Evolutionary conservation across 1,284 basidiomycete species (phyloP), one percentile per base, ranked within the genome.

Genomic region (Mycosarcoma maydis): DNA sequence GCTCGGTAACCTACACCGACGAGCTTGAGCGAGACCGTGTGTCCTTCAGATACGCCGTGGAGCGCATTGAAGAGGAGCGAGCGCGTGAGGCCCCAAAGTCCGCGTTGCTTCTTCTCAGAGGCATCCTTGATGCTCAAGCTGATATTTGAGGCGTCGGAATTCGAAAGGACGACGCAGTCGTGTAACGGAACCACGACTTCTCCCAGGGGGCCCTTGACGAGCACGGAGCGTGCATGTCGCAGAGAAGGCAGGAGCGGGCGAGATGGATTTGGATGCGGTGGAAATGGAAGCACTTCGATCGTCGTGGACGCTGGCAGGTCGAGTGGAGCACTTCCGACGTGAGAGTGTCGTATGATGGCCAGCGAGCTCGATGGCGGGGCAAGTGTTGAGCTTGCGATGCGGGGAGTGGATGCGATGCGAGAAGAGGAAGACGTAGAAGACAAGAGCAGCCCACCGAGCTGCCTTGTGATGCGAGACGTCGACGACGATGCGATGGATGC

Each of bases 1-100:
- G 90, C 94, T 79, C 95, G 87, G 84, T 94, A 98, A 2, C 95
- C 95, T 36, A 98, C 94, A 32, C 95, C 96, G 58, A 98, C 95
- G 56, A 98, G 87, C 71, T 90, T 89, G 19, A 98, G 83, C 13
- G 91, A 88, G 8, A 92, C 86, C 0, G 86, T 87, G 84, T 93
- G 98, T 2, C 94, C 94, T 64, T 90, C 87, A 1, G 91, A 90
- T 84, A 98, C 94, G 45, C 96, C 96, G 16, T 85, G 85, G 66
- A 98, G 87, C 16, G 94, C 94, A 80, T 98, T 98, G 69, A 86
- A 85, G 78, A 97, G 89, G 58, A 94, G 86, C 0, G 92, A 90
- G 43, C 95, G 88, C 3, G 92, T 95, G 37, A 92, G 87, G 11
- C 95, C 95, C 95, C 95, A 98, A 85, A 92, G 89, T 44, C 90